These are phyloP conservation scores for Aristolochia contorta DNA, from an alignment of 164 flowering plant genomes.

Conservation along the genomic window DNA sequence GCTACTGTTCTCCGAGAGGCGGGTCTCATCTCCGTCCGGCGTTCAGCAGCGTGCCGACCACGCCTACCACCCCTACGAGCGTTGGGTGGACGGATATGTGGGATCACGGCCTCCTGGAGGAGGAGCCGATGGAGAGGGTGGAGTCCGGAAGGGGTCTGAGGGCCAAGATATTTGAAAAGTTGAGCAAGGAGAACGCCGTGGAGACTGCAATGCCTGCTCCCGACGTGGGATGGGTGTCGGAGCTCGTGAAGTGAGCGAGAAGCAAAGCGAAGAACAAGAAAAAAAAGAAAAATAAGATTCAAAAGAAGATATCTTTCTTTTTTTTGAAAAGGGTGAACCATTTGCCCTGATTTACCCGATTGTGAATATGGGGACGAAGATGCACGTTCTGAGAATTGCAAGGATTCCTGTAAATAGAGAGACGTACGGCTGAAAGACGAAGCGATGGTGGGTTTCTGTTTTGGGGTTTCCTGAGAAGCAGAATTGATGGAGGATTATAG, in stretches of 20 bases:
- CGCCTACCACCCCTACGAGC: conserved; percentile 42
- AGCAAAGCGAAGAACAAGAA: neutral
- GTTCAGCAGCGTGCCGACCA: conserved; percentile 49
- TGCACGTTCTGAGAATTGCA: neutral
- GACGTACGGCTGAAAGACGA: neutral
- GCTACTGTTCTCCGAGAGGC: conserved; percentile 30
- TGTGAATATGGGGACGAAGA: neutral
- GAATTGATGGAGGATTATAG: neutral
- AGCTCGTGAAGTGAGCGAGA: conserved; percentile 41
- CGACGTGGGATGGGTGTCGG: conserved; percentile 75
- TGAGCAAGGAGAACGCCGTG: conserved; percentile 55
- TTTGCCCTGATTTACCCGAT: conserved; percentile 1
- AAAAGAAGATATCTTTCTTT: neutral
- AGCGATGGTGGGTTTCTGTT: conserved; percentile 1
- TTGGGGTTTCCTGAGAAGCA: conserved; percentile 5
- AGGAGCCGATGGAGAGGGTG: conserved; percentile 63
- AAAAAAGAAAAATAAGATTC: neutral
- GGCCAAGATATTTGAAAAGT: conserved; percentile 48
- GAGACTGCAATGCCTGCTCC: conserved; percentile 25
- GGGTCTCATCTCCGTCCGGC: conserved; percentile 31
- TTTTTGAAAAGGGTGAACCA: neutral
- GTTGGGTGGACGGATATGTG: conserved; percentile 11
- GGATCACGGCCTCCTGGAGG: conserved; percentile 17
- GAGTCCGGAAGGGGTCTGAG: conserved; percentile 66
- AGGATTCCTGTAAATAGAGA: conserved; percentile 4